phyloP scores from a whole-genome alignment of 805 yeast species.

The Hanseniaspora singularis region DNA sequence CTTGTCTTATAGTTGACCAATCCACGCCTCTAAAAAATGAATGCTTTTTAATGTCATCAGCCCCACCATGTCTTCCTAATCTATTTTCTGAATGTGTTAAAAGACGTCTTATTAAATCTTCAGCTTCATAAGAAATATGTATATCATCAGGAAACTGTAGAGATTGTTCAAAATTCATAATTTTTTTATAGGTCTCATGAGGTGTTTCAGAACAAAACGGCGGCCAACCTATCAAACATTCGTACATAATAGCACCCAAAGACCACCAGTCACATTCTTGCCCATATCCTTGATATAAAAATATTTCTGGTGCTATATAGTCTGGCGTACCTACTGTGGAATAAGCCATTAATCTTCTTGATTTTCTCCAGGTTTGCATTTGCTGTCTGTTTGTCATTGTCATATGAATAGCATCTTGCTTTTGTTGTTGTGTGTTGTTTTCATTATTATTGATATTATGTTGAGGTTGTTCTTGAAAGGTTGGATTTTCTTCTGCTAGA shows the following conservation, averaged over 20 bases:
- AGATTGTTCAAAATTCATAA: conserved; percentile 81
- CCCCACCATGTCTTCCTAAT: conserved; percentile 81
- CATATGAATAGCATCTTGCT: conserved; percentile 87
- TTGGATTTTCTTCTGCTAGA: conserved; percentile 47
- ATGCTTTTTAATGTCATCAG: conserved; percentile 78
- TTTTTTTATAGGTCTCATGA: conserved; percentile 84
- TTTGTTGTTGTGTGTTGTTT: conserved; percentile 27
- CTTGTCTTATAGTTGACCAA: conserved; percentile 78
- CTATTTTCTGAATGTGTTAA: conserved; percentile 70
- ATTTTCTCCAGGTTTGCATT: conserved; percentile 91
- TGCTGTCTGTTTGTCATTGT: conserved; percentile 93
- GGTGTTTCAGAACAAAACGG: conserved; percentile 94
- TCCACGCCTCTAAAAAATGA: conserved; percentile 94
- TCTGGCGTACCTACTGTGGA: conserved; percentile 96
- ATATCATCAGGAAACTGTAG: conserved; percentile 83
- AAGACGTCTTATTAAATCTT: conserved; percentile 67
- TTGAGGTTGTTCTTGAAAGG: conserved; percentile 31
- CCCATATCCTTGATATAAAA: conserved; percentile 85
- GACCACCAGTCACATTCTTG: conserved; percentile 99
- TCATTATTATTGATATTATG: conserved; percentile 15
- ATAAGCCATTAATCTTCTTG: conserved; percentile 84
- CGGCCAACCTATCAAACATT: conserved; percentile 93
- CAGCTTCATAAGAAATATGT: conserved; percentile 78
- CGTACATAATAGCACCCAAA: conserved; percentile 90
- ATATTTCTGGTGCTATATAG: conserved; percentile 90